Evolutionary conservation across 805 yeast genomes (phyloP), one percentile per base, ranked within the genome.

Genomic region (Clavispora asparagi): DNA sequence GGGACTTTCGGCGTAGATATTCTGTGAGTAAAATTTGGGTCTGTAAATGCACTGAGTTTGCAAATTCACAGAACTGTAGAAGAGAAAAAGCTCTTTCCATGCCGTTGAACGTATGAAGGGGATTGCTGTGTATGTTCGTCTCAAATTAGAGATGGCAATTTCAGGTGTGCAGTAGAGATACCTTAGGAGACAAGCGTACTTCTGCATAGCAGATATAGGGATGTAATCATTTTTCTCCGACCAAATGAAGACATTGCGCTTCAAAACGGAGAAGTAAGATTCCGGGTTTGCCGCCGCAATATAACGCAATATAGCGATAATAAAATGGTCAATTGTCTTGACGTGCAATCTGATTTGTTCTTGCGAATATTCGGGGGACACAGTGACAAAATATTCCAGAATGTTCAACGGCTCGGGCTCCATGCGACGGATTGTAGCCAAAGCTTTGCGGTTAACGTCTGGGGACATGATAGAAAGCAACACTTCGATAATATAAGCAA

Each of bases 1-100:
- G 35, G 58, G 61, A 17, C 54, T 45, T 10, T 51, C 55, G 4
- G 60, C 51, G 40, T 57, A 52, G 7, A 53, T 53, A 12, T 67
- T 57, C 11, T 37, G 31, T 29, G 58, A 47, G 53, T 67, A 71
- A 51, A 69, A 73, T 11, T 55, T 58, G 1, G 75, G 68, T 44
- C 73, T 55, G 14, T 71, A 58, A 40, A 67, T 62, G 38, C 64
- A 55, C 54, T 71, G 75, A 44, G 64, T 63, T 49, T 68, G 62
- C 16, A 71, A 55, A 44, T 64, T 58, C 40, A 52, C 52, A 7
- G 70, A 52, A 42, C 58, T 60, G 43, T 66, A 68, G 16, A 63
- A 63, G 10, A 71, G 49, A 25, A 66, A 57, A 7, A 64, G 62
- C 47, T 67, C 67, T 50, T 61, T 65, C 75, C 76, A 71, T 14